phyloP scores from a whole-genome alignment of 2,329 filamentous ascomycete genomes.

The Canariomyces notabilis region DNA sequence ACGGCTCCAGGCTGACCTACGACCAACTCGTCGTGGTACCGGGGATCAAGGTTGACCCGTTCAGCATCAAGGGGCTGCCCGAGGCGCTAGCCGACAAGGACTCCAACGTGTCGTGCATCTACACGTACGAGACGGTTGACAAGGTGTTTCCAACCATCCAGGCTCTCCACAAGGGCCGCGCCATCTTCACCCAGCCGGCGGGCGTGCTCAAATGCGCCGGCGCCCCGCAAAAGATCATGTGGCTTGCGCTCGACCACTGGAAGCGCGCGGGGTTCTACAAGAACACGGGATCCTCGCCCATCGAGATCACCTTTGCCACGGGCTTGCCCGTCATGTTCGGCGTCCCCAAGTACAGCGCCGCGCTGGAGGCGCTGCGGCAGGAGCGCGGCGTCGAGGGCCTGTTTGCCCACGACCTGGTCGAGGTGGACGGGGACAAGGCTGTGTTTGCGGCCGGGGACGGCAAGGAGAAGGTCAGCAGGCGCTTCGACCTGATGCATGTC shows the following conservation, averaged over 20 bases:
- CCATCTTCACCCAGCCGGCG: conserved; percentile 56
- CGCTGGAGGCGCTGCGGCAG: conserved; percentile 48
- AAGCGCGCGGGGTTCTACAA: conserved; percentile 48
- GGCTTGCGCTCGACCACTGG: conserved; percentile 57
- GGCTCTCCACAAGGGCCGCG: conserved; percentile 43
- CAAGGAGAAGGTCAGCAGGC: conserved; percentile 39
- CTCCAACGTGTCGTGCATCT: conserved; percentile 51
- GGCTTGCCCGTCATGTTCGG: conserved; percentile 54
- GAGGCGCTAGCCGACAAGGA: conserved; percentile 48
- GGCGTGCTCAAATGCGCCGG: conserved; percentile 58
- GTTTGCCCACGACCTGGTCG: conserved; percentile 53
- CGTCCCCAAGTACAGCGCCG: conserved; percentile 54
- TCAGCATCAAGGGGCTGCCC: conserved; percentile 49
- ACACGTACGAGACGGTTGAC: conserved; percentile 50
- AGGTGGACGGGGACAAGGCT: conserved; percentile 49
- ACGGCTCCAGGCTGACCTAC: conserved; percentile 54
- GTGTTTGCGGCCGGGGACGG: conserved; percentile 41
- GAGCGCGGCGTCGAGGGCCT: conserved; percentile 53
- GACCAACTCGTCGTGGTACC: conserved; percentile 61
- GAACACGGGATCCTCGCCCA: conserved; percentile 36
- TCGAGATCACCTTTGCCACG: conserved; percentile 52
- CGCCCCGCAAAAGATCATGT: conserved; percentile 58
- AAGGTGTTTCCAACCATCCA: conserved; percentile 48
- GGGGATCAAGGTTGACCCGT: conserved; percentile 48
- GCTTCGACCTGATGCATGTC: conserved; percentile 53